Evolutionary conservation across 2,329 filamentous ascomycete species (phyloP).

Genomic region (Cladobotryum protrusum): DNA sequence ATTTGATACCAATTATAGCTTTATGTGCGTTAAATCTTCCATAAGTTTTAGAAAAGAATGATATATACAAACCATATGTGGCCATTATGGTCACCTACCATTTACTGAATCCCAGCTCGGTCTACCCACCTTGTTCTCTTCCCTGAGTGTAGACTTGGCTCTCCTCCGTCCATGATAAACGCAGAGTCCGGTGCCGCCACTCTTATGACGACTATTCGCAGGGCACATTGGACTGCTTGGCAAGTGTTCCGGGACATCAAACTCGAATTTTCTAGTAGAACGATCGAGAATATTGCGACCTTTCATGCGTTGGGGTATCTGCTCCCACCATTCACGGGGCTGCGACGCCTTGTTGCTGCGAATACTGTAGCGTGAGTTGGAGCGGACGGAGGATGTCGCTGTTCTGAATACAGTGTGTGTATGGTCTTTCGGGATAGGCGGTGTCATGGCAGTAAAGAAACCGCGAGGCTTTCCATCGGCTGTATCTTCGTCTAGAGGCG

Average conservation of each 20-base stretch:
- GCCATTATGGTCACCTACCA: background rate
- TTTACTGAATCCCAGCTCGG: background rate
- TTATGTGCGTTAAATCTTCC: background rate
- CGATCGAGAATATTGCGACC: slow-evolving; percentile 15
- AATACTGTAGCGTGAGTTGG: slow-evolving; percentile 14
- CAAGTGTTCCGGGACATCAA: slow-evolving; percentile 46
- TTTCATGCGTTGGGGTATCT: slow-evolving; percentile 17
- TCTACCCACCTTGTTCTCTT: slow-evolving; percentile 21
- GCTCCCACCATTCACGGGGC: slow-evolving; percentile 33
- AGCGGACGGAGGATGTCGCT: slow-evolving; percentile 6
- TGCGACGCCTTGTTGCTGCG: slow-evolving; percentile 19
- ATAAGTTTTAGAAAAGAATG: background rate
- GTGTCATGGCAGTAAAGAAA: slow-evolving; percentile 38
- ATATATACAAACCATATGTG: background rate
- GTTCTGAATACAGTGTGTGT: background rate
- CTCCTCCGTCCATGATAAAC: slow-evolving; percentile 42
- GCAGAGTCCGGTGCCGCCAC: slow-evolving; percentile 42
- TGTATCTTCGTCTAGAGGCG: slow-evolving; percentile 36
- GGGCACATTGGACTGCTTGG: slow-evolving; percentile 48
- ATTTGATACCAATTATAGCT: background rate
- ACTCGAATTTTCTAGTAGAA: slow-evolving; percentile 32
- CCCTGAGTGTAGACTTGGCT: slow-evolving; percentile 9
- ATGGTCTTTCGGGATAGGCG: slow-evolving; percentile 17
- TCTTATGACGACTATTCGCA: slow-evolving; percentile 37
- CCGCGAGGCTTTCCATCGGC: slow-evolving; percentile 31